These are phyloP conservation scores for Ampelocalamus luodianensis DNA, from an alignment of 176 grass and related monocot species.

Conservation along the genomic window DNA sequence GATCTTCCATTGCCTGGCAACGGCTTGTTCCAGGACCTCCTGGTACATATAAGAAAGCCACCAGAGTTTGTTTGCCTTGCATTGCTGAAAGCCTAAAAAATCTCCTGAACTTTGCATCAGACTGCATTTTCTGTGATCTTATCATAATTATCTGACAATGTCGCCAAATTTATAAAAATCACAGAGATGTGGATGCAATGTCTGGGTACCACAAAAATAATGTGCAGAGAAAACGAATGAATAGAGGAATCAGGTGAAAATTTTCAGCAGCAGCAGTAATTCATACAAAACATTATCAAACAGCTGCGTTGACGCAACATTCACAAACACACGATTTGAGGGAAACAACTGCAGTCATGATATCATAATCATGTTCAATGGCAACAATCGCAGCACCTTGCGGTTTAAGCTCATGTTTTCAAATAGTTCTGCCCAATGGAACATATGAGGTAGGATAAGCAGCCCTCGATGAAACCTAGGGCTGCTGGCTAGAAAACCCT, in stretches of 20 bases:
- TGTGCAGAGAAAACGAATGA: background rate
- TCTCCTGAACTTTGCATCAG: too few species aligned
- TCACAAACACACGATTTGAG: background rate
- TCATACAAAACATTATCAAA: background rate
- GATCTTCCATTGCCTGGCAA: too few species aligned
- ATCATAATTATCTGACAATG: too few species aligned
- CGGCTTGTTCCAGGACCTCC: too few species aligned
- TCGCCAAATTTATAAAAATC: too few species aligned
- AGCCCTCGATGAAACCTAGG: constrained; percentile 35
- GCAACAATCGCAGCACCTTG: constrained; percentile 1
- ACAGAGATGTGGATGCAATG: too few species aligned
- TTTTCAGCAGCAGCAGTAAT: background rate
- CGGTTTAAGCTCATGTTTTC: constrained; percentile 40
- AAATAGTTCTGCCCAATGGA: constrained; percentile 29
- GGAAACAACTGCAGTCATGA: constrained; percentile 10
- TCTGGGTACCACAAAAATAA: background rate
- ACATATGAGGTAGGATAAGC: constrained; percentile 17
- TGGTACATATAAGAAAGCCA: too few species aligned
- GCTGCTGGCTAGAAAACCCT: constrained; percentile 12
- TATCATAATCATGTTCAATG: constrained; percentile 24
- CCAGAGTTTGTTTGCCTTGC: too few species aligned
- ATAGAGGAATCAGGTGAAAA: background rate
- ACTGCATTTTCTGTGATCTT: too few species aligned
- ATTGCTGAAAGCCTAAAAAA: too few species aligned
- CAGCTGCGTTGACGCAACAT: background rate